Evolutionary conservation across 1,284 basidiomycete genomes (phyloP), one percentile per base, ranked within the genome.

Genomic region (Malassezia furfur): DNA sequence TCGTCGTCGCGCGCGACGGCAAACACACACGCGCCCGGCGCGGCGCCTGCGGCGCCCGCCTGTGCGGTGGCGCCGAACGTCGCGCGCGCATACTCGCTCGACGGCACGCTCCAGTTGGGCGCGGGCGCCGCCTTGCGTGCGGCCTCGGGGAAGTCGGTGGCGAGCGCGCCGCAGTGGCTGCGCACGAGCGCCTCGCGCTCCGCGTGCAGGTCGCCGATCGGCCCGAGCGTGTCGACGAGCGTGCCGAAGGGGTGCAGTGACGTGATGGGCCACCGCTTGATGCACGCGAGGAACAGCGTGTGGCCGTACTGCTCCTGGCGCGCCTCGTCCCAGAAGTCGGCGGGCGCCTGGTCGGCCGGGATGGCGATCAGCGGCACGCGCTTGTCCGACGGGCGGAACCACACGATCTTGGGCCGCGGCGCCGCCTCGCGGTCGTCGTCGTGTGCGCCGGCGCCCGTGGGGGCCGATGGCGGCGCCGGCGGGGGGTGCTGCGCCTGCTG

Each of bases 361-460:
- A 99, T 99, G 51, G 94, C 94, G 70, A 99, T 96, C 41, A 98
- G 81, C 48, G 94, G 94, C 5, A 98, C 94, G 61, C 94, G 87
- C 79, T 99, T 99, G 80, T 96, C 91, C 35, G 93, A 96, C 2
- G 94, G 94, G 77, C 96, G 93, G 82, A 98, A 96, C 94, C 94
- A 99, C 50, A 98, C 91, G 67, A 99, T 99, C 81, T 96, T 98
- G 64, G 93, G 94, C 40, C 91, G 85, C 36, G 75, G 56, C 57
- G 67, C 59, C 25, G 57, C 82, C 61, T 85, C 81, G 57, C 86
- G 85, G 32, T 84, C 87, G 17, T 43, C 40, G 40, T 17, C 40
- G 19, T 41, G 10, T n/a, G 39, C 25, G n/a, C n/a, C n/a, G n/a
- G n/a, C n/a, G n/a, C n/a, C n/a, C n/a, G n/a, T n/a, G n/a, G n/a